These are phyloP conservation scores for Filobasidium floriforme DNA, from an alignment of 768 basidiomycete species.

Conservation along the genomic window DNA sequence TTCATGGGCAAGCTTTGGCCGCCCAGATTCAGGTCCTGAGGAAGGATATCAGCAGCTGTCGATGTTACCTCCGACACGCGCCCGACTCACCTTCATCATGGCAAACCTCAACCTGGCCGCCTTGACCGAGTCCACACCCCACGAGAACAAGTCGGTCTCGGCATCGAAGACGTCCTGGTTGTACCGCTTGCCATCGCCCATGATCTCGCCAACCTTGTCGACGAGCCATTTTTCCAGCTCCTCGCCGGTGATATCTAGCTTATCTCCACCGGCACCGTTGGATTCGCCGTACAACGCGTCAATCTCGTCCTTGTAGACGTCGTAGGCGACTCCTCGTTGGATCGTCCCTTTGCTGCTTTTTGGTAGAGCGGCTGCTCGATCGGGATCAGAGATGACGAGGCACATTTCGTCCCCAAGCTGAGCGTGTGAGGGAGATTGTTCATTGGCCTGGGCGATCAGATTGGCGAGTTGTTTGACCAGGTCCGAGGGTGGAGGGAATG, in stretches of 20 bases:
- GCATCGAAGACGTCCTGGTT: constrained; percentile 18
- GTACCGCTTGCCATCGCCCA: constrained; percentile 6
- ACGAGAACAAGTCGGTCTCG: constrained; percentile 39
- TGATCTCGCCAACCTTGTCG: constrained; percentile 20
- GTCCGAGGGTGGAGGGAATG: not conserved
- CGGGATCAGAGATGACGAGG: constrained; percentile 21
- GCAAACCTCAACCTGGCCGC: constrained; percentile 34
- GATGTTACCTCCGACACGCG: not conserved
- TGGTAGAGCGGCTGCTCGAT: constrained; percentile 26
- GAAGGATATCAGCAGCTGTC: not conserved
- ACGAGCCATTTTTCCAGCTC: constrained; percentile 19
- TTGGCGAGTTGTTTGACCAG: not conserved
- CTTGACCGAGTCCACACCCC: constrained; percentile 42
- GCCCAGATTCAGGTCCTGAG: constrained; percentile 28
- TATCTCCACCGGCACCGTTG: not conserved
- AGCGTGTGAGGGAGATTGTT: constrained; percentile 36
- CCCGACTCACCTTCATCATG: constrained; percentile 31
- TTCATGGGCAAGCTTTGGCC: constrained; percentile 28
- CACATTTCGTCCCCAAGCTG: constrained; percentile 39
- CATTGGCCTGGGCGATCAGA: constrained; percentile 28
- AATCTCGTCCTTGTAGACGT: constrained; percentile 37
- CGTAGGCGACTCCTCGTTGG: constrained; percentile 41
- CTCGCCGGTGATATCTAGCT: constrained; percentile 2
- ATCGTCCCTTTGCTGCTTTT: constrained; percentile 44
- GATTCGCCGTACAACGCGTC: constrained; percentile 27